Conservation (phyloP, 306 rosid genomes). For the Castanea sativa region DNA sequence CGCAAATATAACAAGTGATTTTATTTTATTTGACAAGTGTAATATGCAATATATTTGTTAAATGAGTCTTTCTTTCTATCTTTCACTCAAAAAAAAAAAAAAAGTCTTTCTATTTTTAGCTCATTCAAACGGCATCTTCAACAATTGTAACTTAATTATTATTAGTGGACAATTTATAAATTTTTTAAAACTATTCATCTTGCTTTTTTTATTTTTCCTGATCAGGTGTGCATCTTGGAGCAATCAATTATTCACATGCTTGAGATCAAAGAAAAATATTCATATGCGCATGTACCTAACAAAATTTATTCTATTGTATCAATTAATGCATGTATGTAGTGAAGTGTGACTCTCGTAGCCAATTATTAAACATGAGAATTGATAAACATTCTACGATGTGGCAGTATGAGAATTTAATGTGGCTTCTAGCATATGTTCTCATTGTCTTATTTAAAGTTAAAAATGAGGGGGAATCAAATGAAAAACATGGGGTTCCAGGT, state of each 20-base stretch:
- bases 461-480: not conserved
- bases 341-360: not conserved
- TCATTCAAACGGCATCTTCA: not conserved
- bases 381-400: not conserved
- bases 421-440: not conserved
- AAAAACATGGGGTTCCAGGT: too few species aligned
- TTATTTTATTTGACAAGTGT: not conserved
- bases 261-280: too few species aligned
- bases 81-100: too few species aligned
- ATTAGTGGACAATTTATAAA: not conserved
- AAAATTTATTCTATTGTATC: not conserved
- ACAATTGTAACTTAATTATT: not conserved
- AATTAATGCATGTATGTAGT: not conserved
- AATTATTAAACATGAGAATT: not conserved
- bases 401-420: not conserved
- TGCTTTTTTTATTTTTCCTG: not conserved
- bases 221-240: slow-evolving; percentile 1
- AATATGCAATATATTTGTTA: not conserved
- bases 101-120: not conserved
- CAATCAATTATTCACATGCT: not conserved
- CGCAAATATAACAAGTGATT: not conserved
- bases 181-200: not conserved
- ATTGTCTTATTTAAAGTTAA: not conserved
- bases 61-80: not conserved
- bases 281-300: not conserved